Evolutionary conservation across 2,329 filamentous ascomycete genomes (phyloP), one percentile per base, ranked within the genome.

Genomic region (Dendrostoma leiphaemia): DNA sequence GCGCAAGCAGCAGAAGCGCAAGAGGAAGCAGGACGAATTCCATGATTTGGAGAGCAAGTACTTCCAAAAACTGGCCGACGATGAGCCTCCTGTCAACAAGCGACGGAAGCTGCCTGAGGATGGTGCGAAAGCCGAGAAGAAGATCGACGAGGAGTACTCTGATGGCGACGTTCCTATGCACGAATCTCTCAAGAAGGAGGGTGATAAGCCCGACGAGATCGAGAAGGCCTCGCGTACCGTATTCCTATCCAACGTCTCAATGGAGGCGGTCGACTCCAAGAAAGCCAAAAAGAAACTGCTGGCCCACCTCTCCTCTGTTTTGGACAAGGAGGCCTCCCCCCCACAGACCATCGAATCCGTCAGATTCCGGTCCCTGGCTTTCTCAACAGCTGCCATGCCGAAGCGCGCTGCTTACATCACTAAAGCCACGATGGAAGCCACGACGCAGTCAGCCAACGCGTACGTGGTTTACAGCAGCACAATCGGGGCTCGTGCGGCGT

Each of bases 361-460:
- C 57, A 90, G 94, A 21, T 99, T 97, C 78, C 90, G 94, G 54
- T 97, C 93, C 7, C 90, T 91, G 13, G 89, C 94, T 2, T 97
- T 95, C 69, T 82, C 88, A 5, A 84, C 84, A 26, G 82, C 78
- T 32, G 78, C 85, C 15, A 81, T 97, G 53, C 94, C 94, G 47
- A 97, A 96, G 74, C 90, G 93, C 59, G 94, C 93, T n/a, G 89
- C 94, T 23, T 97, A 85, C 69, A 94, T 93, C 58, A 95, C 90
- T 64, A 91, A 92, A 68, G 86, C 91, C 23, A 78, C 97, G 54
- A 93, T 97, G 87, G 86, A 90, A 57, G 84, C 90, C 19, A 99
- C 95, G 1, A 94, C 93, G 1, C 90, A 90, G 65, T 95, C 89
- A 59, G 91, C 92, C 56, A 97, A 99, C 68, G 94, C 94, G 44